Evolutionary conservation across 139 green algal genomes (phyloP), one percentile per base, ranked within the genome.

Genomic region (Tetraselmis chui): DNA sequence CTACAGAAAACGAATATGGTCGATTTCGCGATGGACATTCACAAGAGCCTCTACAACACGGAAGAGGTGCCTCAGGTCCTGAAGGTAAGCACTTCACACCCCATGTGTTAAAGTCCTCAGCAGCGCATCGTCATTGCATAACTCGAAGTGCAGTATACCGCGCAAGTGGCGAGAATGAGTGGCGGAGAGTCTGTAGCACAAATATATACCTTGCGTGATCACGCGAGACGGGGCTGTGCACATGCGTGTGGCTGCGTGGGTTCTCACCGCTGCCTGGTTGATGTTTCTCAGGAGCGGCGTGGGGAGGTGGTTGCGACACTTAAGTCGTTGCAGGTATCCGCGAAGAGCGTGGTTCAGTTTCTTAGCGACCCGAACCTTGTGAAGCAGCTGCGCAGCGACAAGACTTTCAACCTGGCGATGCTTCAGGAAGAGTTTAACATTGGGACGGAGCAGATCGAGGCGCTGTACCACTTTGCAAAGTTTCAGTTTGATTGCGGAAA

Each of bases 401-500:
- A 97, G 80, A 87, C 90, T 2, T 95, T 96, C 82, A 99, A 99
- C 90, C 84, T 97, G 86, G 88, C 93, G 82, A 78, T 32, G 75
- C 83, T 98, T 76, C 92, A 96, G 84, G 89, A 94, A 76, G 89
- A 94, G 85, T 95, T 94, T 59, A 59, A 85, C 82, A 92, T 95
- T 78, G 93, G 92, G 27, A 80, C 89, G 11, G 93, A 97, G 45
- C 91, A 99, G 78, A 94, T 99, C 31, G 97, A 99, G 81, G 94
- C 94, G n/a, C 91, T 99, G 58, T 99, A 96, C 88, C 85, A 96
- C 76, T 99, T 95, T 81, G 97, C 97, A 45, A 98, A 98, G 91
- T 98, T 97, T 89, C 95, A 98, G 88, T 99, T 97, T 82, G 96
- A 99, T 86, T 99, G 97, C 87, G 97, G 97, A 67, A 98, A 98